A percentile compares a stretch with the other conserved stretches of the same genome.
phyloP scores from a whole-genome alignment of 176 grass and related monocot genomes.

The Avena atlantica region DNA sequence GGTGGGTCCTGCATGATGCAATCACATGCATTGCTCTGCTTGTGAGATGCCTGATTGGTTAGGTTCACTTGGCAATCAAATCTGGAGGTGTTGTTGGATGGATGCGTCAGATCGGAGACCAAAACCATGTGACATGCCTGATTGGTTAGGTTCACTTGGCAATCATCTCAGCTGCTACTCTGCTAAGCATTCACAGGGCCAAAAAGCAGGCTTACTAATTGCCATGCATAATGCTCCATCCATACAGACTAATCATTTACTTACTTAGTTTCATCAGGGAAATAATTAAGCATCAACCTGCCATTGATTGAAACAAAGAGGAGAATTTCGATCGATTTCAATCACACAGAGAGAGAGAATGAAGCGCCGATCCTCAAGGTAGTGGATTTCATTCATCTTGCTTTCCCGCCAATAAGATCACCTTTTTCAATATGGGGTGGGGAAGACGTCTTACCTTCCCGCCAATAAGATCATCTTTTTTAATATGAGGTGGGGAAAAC shows the following conservation, averaged over 20 bases:
- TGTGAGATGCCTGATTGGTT: too few relatives aligned
- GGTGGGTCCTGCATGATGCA: background rate
- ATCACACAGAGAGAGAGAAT: background rate
- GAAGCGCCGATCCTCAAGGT: too few relatives aligned
- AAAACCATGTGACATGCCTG: conserved; percentile 26
- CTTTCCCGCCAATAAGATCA: too few relatives aligned
- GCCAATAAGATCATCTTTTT: too few relatives aligned
- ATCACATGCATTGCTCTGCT: conserved; percentile 1
- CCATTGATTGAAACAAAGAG: background rate
- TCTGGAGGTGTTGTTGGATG: conserved; percentile 3
- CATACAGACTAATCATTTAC: background rate
- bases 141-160: conserved; percentile 14
- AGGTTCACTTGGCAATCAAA: background rate
- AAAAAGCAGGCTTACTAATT: background rate
- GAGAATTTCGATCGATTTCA: background rate
- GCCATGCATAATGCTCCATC: background rate
- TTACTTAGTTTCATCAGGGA: background rate
- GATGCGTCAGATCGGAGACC: conserved; percentile 5
- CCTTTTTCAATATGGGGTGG: too few relatives aligned
- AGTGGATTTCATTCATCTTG: too few relatives aligned
- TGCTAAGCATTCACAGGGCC: background rate
- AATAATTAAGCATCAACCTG: background rate
- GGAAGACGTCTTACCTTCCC: too few relatives aligned
- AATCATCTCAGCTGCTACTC: background rate
- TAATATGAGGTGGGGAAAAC: too few relatives aligned